Conservation (phyloP, 2,329 filamentous ascomycete species). For the Decorospora gaudefroyi region DNA sequence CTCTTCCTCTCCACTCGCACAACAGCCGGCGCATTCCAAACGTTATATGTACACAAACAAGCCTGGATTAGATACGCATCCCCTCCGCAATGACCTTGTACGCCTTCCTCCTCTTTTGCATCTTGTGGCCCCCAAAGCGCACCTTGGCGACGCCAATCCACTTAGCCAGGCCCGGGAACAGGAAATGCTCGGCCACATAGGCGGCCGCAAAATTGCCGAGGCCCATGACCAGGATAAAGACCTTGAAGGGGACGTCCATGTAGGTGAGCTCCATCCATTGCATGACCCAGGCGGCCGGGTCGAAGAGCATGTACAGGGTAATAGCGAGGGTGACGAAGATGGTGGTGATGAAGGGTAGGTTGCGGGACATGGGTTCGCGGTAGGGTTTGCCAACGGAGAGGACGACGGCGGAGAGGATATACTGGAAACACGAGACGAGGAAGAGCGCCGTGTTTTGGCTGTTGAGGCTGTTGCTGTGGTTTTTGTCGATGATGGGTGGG, state of each 20-base stretch:
- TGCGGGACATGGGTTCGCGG: slow-evolving; percentile 75
- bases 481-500: slow-evolving; percentile 73
- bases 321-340: slow-evolving; percentile 70
- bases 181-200: slow-evolving; percentile 70
- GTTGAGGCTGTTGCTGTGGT: slow-evolving; percentile 85
- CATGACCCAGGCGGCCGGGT: slow-evolving; percentile 69
- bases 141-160: slow-evolving; percentile 66
- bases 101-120: slow-evolving; percentile 77
- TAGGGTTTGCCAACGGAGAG: slow-evolving; percentile 92
- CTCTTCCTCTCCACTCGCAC: too few relatives aligned
- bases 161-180: slow-evolving; percentile 72
- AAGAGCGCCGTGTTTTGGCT: slow-evolving; percentile 94
- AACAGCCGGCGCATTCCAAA: too few relatives aligned
- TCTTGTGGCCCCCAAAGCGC: slow-evolving; percentile 57
- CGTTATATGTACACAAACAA: too few relatives aligned
- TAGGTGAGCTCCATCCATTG: slow-evolving; percentile 83
- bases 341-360: slow-evolving; percentile 83
- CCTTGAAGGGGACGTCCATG: slow-evolving; percentile 72
- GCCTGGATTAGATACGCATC: slow-evolving; percentile 38
- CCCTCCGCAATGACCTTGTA: slow-evolving; percentile 73
- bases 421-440: slow-evolving; percentile 89
- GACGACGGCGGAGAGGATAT: slow-evolving; percentile 86
- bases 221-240: slow-evolving; percentile 73
- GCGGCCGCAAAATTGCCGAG: slow-evolving; percentile 68
- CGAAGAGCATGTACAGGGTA: slow-evolving; percentile 78